Conservation (phyloP, 805 yeast species). For the Candida awuae region DNA sequence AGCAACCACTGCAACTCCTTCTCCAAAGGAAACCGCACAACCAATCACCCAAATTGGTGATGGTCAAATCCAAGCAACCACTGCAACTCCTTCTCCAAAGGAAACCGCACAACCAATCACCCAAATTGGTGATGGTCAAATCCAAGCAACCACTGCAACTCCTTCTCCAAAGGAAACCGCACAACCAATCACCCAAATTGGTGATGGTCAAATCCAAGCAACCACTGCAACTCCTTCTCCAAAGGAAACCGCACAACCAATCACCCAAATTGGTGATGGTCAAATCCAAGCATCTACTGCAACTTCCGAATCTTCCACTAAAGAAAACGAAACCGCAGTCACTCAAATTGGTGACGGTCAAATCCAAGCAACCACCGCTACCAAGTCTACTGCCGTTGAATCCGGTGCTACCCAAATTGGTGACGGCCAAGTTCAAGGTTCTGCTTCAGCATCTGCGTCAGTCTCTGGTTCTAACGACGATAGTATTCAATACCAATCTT, state of each 20-base stretch:
- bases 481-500: conserved; percentile 25
- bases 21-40: conserved; percentile 27
- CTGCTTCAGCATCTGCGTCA: conserved; percentile 29
- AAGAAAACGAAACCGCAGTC: conserved; percentile 8
- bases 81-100: conserved; percentile 18
- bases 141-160: conserved; percentile 31
- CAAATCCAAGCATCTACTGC: conserved; percentile 38
- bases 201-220: conserved; percentile 24
- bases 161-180: conserved; percentile 27
- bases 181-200: conserved; percentile 18
- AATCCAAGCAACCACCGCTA: conserved; percentile 31
- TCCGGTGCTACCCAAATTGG: conserved; percentile 40
- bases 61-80: conserved; percentile 49
- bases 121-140: conserved; percentile 33
- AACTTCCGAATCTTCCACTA: conserved; percentile 29
- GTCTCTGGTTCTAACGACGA: conserved; percentile 23
- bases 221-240: conserved; percentile 30
- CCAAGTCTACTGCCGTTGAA: conserved; percentile 28
- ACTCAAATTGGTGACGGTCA: conserved; percentile 45
- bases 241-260: conserved; percentile 20
- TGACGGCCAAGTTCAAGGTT: conserved; percentile 53
- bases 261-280: conserved; percentile 39
- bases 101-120: conserved; percentile 23
- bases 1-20: conserved; percentile 26
- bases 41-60: conserved; percentile 35